phyloP scores from a whole-genome alignment of 2,329 filamentous ascomycete species.

The Ceratocystis eucalypticola region DNA sequence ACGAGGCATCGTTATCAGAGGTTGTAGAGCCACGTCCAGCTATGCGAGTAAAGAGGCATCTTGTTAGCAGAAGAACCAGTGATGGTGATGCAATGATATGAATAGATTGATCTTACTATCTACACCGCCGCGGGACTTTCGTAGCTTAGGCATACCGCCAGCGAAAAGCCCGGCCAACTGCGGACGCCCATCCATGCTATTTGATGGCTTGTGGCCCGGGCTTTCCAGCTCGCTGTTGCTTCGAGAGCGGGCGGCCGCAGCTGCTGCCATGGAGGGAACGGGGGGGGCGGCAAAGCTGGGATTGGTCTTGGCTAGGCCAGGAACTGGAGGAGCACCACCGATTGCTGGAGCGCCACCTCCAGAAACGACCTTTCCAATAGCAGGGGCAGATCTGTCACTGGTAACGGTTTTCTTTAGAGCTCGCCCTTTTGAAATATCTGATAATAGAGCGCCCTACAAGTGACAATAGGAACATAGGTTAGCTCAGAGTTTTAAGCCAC shows the following conservation, averaged over 20 bases:
- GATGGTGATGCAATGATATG: background rate
- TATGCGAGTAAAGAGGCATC: background rate
- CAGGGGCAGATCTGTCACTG: conserved; percentile 81
- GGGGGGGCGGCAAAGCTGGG: conserved; percentile 65
- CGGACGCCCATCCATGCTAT: conserved; percentile 46
- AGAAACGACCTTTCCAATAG: conserved; percentile 37
- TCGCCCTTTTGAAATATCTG: conserved; percentile 74
- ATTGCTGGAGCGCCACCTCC: conserved; percentile 43
- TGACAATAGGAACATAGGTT: background rate
- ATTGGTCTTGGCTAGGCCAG: conserved; percentile 29
- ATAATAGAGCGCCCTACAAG: conserved; percentile 64
- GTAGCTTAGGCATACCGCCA: conserved; percentile 88
- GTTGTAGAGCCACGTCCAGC: conserved; percentile 15
- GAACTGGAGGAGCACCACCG: conserved; percentile 66
- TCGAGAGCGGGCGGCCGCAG: conserved; percentile 51
- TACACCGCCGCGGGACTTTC: conserved; percentile 69
- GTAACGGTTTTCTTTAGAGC: conserved; percentile 73
- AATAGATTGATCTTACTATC: conserved; percentile 35
- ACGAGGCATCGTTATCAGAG: conserved; percentile 5
- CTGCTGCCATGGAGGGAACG: conserved; percentile 42
- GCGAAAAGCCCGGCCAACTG: conserved; percentile 82
- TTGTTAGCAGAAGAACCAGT: background rate
- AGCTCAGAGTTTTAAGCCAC: conserved; percentile 18
- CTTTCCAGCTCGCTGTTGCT: conserved; percentile 69
- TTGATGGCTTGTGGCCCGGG: conserved; percentile 23